phyloP scores from a whole-genome alignment of 1,284 basidiomycete species.

The Austroboletus novae-zelandiae region DNA sequence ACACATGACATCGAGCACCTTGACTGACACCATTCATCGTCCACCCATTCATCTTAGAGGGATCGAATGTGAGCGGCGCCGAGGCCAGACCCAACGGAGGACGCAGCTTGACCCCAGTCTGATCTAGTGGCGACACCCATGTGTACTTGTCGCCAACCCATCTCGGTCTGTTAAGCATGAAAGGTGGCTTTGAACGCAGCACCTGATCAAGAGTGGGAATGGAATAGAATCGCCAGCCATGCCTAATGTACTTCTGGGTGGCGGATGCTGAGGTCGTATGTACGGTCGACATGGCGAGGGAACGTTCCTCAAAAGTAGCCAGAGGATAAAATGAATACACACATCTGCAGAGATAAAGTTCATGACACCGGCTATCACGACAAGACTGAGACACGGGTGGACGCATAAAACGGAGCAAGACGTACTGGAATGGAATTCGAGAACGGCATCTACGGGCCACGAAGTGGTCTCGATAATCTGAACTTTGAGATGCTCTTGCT shows the following conservation, averaged over 20 bases:
- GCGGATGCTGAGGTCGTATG: neutral
- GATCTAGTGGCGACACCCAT: constrained; percentile 31
- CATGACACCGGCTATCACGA: constrained; percentile 42
- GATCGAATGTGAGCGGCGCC: constrained; percentile 22
- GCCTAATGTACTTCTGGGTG: constrained; percentile 27
- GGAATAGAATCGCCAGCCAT: constrained; percentile 31
- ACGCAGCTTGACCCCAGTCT: constrained; percentile 19
- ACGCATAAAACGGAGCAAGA: neutral
- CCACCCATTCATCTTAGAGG: constrained; percentile 29
- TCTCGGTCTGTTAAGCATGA: constrained; percentile 13
- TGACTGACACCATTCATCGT: no score
- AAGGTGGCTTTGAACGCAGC: constrained; percentile 7
- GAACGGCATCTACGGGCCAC: constrained; percentile 35
- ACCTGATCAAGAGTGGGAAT: neutral
- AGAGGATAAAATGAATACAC: constrained; percentile 36
- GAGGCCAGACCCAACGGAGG: constrained; percentile 14
- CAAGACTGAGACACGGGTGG: neutral
- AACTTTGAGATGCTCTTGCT: constrained; percentile 22
- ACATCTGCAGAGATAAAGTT: constrained; percentile 36
- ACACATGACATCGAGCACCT: no score
- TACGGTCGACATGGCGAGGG: constrained; percentile 9
- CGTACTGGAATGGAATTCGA: constrained; percentile 47
- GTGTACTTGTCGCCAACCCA: constrained; percentile 28
- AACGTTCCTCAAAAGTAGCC: constrained; percentile 31
- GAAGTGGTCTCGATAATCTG: constrained; percentile 35